Conservation (phyloP, 306 rosid species). For the Trifolium dubium region DNA sequence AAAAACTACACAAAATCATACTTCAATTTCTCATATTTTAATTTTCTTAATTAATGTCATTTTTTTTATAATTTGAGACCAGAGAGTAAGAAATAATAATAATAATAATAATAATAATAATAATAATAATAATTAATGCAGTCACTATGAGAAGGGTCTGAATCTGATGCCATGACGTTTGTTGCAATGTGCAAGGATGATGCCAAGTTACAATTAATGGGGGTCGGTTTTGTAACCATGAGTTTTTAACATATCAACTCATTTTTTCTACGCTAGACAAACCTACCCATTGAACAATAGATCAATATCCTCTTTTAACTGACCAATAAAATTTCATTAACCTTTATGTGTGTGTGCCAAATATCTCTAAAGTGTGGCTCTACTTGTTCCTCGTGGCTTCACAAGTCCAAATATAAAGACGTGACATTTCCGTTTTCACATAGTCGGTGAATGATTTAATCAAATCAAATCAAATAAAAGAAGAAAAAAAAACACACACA, state of each 20-base stretch:
- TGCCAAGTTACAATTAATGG: constrained; percentile 32
- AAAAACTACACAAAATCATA: too few relatives aligned
- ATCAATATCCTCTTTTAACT: constrained; percentile 19
- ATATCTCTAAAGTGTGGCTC: constrained; percentile 33
- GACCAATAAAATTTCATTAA: constrained; percentile 16
- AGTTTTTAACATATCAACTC: neutral
- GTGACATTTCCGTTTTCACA: constrained; percentile 32
- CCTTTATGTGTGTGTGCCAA: neutral
- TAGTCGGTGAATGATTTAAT: neutral
- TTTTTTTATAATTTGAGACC: too few relatives aligned
- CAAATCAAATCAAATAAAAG: neutral
- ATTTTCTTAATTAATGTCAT: too few relatives aligned
- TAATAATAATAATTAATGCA: neutral
- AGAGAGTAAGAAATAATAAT: too few relatives aligned
- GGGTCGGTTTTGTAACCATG: neutral
- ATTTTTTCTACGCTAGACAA: too few relatives aligned
- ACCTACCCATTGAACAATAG: neutral
- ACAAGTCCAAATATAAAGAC: constrained; percentile 34
- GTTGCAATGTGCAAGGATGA: constrained; percentile 18
- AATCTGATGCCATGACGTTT: neutral
- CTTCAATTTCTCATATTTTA: too few relatives aligned
- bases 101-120: too few relatives aligned
- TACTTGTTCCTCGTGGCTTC: constrained; percentile 30
- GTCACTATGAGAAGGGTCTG: neutral
- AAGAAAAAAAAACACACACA: neutral